Conservation (phyloP, 2,329 filamentous ascomycete species). For the Penicillium expansum region DNA sequence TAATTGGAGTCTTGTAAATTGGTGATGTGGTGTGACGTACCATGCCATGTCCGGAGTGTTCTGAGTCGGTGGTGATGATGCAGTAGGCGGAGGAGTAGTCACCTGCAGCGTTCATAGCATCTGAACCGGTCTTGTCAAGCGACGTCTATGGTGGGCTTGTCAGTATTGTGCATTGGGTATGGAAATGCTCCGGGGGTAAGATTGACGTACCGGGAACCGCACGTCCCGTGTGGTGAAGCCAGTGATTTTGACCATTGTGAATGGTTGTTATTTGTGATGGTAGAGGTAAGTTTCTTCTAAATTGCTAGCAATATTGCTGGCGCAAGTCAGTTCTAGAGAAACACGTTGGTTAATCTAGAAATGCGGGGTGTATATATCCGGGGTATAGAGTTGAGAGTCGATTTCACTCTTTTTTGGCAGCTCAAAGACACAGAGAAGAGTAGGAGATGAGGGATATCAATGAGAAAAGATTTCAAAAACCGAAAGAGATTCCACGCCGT, state of each 20-base stretch:
- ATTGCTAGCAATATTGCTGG: conserved; percentile 6
- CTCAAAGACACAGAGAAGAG: neutral
- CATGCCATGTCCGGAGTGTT: conserved; percentile 43
- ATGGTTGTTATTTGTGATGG: neutral
- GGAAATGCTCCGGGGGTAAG: neutral
- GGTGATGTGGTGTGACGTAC: conserved; percentile 26
- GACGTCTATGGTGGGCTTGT: conserved; percentile 60
- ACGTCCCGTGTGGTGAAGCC: conserved; percentile 71
- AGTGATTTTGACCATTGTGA: conserved; percentile 63
- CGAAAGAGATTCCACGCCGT: conserved; percentile 11
- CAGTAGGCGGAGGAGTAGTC: conserved; percentile 96
- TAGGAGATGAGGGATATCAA: neutral
- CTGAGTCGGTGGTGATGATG: conserved; percentile 76
- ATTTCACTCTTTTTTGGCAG: neutral
- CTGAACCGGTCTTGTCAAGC: conserved; percentile 90
- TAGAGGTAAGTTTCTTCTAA: neutral
- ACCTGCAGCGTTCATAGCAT: conserved; percentile 93
- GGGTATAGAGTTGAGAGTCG: neutral
- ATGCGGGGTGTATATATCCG: conserved; percentile 6
- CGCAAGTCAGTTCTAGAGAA: conserved; percentile 3
- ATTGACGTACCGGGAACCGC: conserved; percentile 60
- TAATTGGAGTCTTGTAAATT: neutral
- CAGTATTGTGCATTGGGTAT: neutral
- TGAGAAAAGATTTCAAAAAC: conserved; percentile 2
- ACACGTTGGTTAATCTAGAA: neutral